These are phyloP conservation scores for Penicillium silybi DNA, from an alignment of 495 filamentous ascomycete genomes.

Conservation along the genomic window DNA sequence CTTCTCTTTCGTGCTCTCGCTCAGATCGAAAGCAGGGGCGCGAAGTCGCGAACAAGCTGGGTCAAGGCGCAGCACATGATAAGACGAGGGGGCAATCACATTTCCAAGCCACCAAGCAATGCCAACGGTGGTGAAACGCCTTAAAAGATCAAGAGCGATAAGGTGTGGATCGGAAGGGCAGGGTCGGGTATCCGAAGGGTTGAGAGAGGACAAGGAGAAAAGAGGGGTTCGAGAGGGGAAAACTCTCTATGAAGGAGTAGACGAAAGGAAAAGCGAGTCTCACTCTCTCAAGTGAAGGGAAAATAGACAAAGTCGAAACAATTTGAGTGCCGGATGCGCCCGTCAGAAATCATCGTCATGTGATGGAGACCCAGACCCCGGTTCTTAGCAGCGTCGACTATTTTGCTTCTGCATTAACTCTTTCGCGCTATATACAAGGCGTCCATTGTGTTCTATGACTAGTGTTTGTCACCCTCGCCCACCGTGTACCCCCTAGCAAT, in stretches of 20 bases:
- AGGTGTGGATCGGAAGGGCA: conserved; percentile 22
- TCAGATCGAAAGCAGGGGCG: conserved; percentile 21
- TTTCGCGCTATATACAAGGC: background rate
- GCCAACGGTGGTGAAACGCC: conserved; percentile 28
- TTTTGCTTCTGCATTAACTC: background rate
- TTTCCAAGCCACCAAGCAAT: conserved; percentile 34
- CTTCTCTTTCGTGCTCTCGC: background rate
- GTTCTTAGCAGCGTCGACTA: background rate
- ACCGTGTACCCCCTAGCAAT: conserved; percentile 88
- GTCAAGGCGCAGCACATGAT: conserved; percentile 36
- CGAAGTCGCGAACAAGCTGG: conserved; percentile 33
- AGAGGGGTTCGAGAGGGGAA: conserved; percentile 5
- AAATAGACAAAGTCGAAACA: conserved; percentile 6
- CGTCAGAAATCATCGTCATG: conserved; percentile 22
- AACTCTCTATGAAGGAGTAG: background rate
- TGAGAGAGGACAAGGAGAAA: conserved; percentile 3
- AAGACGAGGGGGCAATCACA: conserved; percentile 25
- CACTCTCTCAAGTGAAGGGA: background rate
- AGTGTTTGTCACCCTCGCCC: conserved; percentile 50
- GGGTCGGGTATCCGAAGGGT: conserved; percentile 17
- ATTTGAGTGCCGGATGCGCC: conserved; percentile 19
- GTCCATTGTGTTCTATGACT: conserved; percentile 3
- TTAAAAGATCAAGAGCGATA: conserved; percentile 14
- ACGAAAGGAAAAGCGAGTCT: background rate
- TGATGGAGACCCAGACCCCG: conserved; percentile 14